Percentiles rank a stretch among this genome's conserved stretches.
phyloP scores from a whole-genome alignment of 805 yeast species.

The Millerozyma miso region DNA sequence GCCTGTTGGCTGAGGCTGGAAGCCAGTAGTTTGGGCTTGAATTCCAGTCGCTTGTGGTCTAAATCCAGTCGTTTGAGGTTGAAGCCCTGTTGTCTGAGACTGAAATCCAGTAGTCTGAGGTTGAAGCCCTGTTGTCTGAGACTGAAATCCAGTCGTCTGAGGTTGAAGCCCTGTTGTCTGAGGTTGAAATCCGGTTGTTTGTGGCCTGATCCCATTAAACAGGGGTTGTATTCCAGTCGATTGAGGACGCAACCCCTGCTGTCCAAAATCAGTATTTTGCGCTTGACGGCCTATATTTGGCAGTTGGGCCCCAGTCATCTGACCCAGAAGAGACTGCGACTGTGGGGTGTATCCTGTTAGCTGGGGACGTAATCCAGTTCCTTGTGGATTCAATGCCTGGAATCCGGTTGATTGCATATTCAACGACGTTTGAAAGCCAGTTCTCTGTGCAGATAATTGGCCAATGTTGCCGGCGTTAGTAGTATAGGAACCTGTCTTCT shows the following conservation, averaged over 20 bases:
- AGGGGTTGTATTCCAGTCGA: slow-evolving; percentile 11
- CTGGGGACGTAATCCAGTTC: slow-evolving; percentile 11
- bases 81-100: slow-evolving; percentile 27
- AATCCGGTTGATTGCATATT: slow-evolving; percentile 5
- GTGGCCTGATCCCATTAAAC: slow-evolving; percentile 9
- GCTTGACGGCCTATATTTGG: slow-evolving; percentile 19
- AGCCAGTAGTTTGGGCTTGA: slow-evolving; percentile 39
- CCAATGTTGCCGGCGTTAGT: slow-evolving; percentile 26
- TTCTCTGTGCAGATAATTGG: slow-evolving; percentile 11
- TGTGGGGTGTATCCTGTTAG: slow-evolving; percentile 10
- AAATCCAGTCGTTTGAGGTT: slow-evolving; percentile 37
- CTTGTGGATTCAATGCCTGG: slow-evolving; percentile 14
- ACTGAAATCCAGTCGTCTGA: slow-evolving; percentile 20
- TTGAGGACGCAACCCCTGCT: slow-evolving; percentile 15
- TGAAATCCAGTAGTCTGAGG: slow-evolving; percentile 30
- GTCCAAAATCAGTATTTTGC: slow-evolving; percentile 17
- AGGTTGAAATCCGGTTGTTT: slow-evolving; percentile 5
- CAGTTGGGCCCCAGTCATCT: slow-evolving; percentile 24
- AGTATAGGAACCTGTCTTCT: slow-evolving; percentile 33
- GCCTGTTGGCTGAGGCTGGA: slow-evolving; percentile 26
- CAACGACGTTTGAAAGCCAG: slow-evolving; percentile 1
- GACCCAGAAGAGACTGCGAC: slow-evolving; percentile 21
- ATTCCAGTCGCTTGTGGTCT: slow-evolving; percentile 11
- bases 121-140: slow-evolving; percentile 15
- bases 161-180: slow-evolving; percentile 20